Conservation (phyloP, 257 asterid genomes). For the Solanum lycopersicoides region DNA sequence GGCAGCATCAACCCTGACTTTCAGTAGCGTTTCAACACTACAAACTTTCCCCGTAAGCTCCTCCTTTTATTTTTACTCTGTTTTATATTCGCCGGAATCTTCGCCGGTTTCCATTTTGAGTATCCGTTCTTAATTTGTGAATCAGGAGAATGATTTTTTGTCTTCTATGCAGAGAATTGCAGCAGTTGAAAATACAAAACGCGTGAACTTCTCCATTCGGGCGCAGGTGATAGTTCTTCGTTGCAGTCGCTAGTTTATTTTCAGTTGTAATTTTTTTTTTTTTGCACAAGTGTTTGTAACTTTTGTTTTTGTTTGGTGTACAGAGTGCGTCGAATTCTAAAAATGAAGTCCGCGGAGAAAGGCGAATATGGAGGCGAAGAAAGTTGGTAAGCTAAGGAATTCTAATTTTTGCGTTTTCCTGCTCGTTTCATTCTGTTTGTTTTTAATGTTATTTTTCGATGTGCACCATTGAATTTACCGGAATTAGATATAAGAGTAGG, state of each 20-base stretch:
- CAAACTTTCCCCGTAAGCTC: background rate
- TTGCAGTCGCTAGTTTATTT: background rate
- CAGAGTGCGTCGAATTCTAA: constrained; percentile 39
- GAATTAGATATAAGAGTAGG: background rate
- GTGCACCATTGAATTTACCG: background rate
- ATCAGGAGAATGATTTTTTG: background rate
- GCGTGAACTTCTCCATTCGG: constrained; percentile 11
- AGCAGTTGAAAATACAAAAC: constrained; percentile 23
- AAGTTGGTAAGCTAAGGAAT: constrained; percentile 41
- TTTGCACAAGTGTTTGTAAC: background rate
- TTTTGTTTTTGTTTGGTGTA: background rate
- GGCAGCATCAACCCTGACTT: background rate
- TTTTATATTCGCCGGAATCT: background rate
- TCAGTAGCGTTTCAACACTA: background rate
- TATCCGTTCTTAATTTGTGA: background rate
- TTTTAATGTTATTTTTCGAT: background rate
- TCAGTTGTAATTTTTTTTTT: background rate
- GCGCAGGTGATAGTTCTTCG: constrained; percentile 31
- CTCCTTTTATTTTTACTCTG: background rate
- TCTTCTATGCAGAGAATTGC: constrained; percentile 39
- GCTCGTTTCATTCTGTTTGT: background rate
- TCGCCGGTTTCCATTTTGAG: background rate
- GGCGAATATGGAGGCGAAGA: constrained; percentile 76
- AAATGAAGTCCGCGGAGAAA: constrained; percentile 35
- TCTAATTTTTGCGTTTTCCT: background rate